A percentile compares a stretch with the other conserved stretches of the same genome.
Evolutionary conservation across 2,329 filamentous ascomycete genomes (phyloP).

Genomic region (Ascochyta clinopodiicola): DNA sequence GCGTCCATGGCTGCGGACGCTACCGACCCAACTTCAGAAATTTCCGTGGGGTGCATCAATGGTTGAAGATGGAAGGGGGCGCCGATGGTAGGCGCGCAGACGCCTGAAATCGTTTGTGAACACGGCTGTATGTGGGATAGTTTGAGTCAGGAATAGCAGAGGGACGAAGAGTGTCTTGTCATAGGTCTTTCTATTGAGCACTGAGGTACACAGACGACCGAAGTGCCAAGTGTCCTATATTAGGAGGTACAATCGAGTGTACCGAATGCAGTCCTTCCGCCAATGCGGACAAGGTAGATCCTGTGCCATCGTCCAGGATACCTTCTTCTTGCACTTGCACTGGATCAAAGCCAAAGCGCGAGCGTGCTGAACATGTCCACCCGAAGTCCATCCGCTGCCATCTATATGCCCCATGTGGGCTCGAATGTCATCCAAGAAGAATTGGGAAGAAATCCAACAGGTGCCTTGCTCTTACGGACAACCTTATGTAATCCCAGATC

Average conservation of each 20-base stretch:
- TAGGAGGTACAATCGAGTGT: conserved; percentile 15
- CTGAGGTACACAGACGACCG: conserved; percentile 13
- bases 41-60: conserved; percentile 2
- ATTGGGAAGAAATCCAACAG: conserved; percentile 3
- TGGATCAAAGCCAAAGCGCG: conserved; percentile 8
- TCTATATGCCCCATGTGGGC: conserved; percentile 16
- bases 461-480: conserved; percentile 4
- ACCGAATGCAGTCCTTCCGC: conserved; percentile 11
- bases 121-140: neutral
- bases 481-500: neutral
- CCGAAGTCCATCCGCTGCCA: conserved; percentile 7
- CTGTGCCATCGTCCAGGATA: conserved; percentile 6
- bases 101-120: neutral
- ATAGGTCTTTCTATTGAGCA: conserved; percentile 19
- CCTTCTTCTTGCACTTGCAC: conserved; percentile 1
- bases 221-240: conserved; percentile 14
- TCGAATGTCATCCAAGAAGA: conserved; percentile 13
- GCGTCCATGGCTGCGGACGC: neutral
- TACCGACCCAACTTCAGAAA: conserved; percentile 1
- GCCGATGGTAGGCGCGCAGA: conserved; percentile 5
- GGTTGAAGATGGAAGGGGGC: neutral
- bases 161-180: conserved; percentile 4
- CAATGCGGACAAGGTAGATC: conserved; percentile 1
- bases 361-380: conserved; percentile 11
- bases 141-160: conserved; percentile 1